Evolutionary conservation across 2,329 filamentous ascomycete species (phyloP).

Genomic region (Trichocomaceae sp.): DNA sequence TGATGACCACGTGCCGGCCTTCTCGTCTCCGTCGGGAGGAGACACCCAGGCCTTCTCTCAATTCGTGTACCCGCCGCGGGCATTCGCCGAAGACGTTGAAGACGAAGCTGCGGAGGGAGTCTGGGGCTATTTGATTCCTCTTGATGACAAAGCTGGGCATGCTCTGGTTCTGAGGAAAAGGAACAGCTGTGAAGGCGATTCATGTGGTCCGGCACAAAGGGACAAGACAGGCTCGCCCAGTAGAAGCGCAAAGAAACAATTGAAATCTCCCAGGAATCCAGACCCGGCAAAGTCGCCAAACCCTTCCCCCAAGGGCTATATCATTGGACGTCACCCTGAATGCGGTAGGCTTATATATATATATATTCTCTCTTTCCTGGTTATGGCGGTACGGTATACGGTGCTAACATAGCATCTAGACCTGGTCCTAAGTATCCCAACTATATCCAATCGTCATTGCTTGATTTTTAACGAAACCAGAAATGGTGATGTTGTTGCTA

Average conservation of each 20-base stretch:
- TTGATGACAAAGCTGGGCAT: slow-evolving; percentile 64
- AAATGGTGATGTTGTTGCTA: slow-evolving; percentile 54
- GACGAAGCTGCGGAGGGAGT: slow-evolving; percentile 80
- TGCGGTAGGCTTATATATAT: slow-evolving; percentile 65
- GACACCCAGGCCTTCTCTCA: slow-evolving; percentile 79
- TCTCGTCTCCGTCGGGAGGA: slow-evolving; percentile 61
- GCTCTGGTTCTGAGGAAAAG: slow-evolving; percentile 69
- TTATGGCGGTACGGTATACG: neutral
- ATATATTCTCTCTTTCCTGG: neutral
- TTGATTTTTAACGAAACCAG: slow-evolving; percentile 50
- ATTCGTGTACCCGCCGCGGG: slow-evolving; percentile 64
- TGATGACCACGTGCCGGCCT: slow-evolving; percentile 31
- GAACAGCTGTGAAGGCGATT: slow-evolving; percentile 54
- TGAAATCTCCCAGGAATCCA: slow-evolving; percentile 49
- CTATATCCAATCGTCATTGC: slow-evolving; percentile 74
- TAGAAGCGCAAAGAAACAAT: slow-evolving; percentile 33
- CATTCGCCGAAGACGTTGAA: slow-evolving; percentile 72
- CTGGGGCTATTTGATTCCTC: slow-evolving; percentile 88
- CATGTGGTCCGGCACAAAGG: slow-evolving; percentile 23
- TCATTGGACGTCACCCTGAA: slow-evolving; percentile 88
- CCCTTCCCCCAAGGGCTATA: slow-evolving; percentile 69
- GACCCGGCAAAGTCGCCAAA: slow-evolving; percentile 52
- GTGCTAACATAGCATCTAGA: slow-evolving; percentile 43
- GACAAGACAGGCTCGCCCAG: slow-evolving; percentile 32
- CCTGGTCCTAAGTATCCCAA: slow-evolving; percentile 66